Conservation (phyloP, 2,329 filamentous ascomycete species). For the Fusarium cyanostomum region DNA sequence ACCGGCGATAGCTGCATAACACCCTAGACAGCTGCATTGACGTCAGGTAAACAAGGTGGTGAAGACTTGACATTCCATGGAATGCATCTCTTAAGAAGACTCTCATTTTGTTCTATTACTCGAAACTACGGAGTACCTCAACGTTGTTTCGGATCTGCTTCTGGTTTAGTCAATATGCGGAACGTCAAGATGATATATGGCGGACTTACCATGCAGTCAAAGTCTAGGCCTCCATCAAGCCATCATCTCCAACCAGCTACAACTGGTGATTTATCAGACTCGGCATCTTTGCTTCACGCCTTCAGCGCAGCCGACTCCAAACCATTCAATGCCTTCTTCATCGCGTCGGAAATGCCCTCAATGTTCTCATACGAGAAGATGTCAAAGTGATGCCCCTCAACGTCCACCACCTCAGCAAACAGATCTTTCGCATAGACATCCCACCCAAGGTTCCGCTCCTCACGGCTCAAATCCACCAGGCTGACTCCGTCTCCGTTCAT, state of each 20-base stretch:
- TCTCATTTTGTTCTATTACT: background rate
- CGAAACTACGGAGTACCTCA: background rate
- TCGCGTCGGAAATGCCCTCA: constrained; percentile 40
- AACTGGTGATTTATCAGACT: background rate
- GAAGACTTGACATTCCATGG: too few species aligned
- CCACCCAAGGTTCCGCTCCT: constrained; percentile 59
- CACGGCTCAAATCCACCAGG: constrained; percentile 56
- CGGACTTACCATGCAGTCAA: background rate
- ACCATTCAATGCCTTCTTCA: constrained; percentile 31
- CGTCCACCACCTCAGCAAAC: constrained; percentile 56
- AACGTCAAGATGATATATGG: background rate
- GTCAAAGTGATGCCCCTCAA: constrained; percentile 63
- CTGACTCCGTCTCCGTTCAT: constrained; percentile 41
- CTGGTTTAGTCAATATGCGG: background rate
- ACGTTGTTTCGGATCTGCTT: background rate
- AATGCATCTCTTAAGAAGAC: background rate
- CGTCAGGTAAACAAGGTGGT: background rate
- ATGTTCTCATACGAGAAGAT: constrained; percentile 52
- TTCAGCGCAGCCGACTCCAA: constrained; percentile 27
- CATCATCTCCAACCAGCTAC: background rate
- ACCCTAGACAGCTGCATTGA: background rate
- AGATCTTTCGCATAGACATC: constrained; percentile 55
- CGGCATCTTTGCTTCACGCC: background rate
- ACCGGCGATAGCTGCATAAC: background rate
- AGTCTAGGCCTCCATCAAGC: background rate